phyloP scores from a whole-genome alignment of 2,329 filamentous ascomycete genomes.

The Xylaria sp. region DNA sequence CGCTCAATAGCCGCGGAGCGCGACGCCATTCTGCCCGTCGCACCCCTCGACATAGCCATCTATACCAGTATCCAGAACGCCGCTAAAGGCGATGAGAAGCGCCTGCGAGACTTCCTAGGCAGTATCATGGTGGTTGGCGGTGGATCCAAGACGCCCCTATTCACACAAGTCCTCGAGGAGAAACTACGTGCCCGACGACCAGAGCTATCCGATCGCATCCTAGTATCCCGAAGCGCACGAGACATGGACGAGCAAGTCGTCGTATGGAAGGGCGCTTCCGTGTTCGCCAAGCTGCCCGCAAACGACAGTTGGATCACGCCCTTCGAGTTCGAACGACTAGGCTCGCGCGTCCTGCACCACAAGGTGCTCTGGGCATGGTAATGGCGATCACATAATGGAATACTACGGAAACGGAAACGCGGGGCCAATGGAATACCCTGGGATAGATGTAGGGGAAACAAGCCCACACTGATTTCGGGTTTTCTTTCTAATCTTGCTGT shows the following conservation, averaged over 20 bases:
- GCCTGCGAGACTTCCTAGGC: slow-evolving; percentile 81
- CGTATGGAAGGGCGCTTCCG: slow-evolving; percentile 94
- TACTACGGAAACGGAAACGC: too few relatives aligned
- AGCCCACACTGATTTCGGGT: too few relatives aligned
- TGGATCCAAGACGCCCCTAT: slow-evolving; percentile 72
- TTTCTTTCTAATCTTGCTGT: too few relatives aligned
- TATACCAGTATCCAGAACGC: slow-evolving; percentile 84
- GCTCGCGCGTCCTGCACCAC: slow-evolving; percentile 74
- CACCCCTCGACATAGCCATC: slow-evolving; percentile 83
- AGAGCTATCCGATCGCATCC: slow-evolving; percentile 55
- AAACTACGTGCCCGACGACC: slow-evolving; percentile 63
- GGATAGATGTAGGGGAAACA: too few relatives aligned
- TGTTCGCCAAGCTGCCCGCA: slow-evolving; percentile 85
- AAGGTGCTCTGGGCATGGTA: slow-evolving; percentile 65
- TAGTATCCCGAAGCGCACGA: slow-evolving; percentile 67
- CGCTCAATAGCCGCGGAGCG: slow-evolving; percentile 58
- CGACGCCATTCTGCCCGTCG: slow-evolving; percentile 75
- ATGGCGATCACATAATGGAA: neutral
- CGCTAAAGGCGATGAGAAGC: slow-evolving; percentile 83
- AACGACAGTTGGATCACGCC: slow-evolving; percentile 94
- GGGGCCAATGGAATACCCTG: too few relatives aligned
- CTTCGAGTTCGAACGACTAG: slow-evolving; percentile 82
- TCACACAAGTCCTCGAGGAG: slow-evolving; percentile 79
- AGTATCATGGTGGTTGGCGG: slow-evolving; percentile 89
- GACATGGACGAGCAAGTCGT: slow-evolving; percentile 98